Evolutionary conservation across 805 yeast genomes (phyloP).

Genomic region (Jamesozyma spencerorum): DNA sequence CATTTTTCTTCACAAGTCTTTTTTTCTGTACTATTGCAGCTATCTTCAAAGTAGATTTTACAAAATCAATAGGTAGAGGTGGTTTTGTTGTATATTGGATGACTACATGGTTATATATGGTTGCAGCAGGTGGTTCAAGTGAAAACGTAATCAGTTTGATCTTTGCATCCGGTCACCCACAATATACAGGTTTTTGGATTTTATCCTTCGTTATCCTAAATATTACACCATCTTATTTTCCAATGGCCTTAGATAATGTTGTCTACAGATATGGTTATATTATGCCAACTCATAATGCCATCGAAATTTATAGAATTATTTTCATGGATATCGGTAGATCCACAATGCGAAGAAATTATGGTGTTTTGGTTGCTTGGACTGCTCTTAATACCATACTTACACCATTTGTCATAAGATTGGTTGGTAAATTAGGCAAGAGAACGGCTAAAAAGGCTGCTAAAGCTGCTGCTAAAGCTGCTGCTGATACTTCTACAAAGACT

Average conservation of each 20-base stretch:
- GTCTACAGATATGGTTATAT: constrained; percentile 59
- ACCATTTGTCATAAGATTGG: constrained; percentile 35
- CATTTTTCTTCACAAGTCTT: constrained; percentile 50
- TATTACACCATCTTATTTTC: constrained; percentile 59
- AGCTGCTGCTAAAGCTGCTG: background rate
- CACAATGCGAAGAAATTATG: constrained; percentile 49
- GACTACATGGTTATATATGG: constrained; percentile 56
- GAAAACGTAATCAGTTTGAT: constrained; percentile 52
- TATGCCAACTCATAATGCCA: constrained; percentile 59
- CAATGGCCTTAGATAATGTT: constrained; percentile 48
- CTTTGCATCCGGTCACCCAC: constrained; percentile 44
- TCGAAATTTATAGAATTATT: constrained; percentile 51
- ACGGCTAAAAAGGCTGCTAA: constrained; percentile 8
- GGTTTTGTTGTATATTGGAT: constrained; percentile 75
- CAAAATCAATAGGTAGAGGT: constrained; percentile 48
- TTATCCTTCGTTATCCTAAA: constrained; percentile 61
- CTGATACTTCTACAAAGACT: too few relatives aligned
- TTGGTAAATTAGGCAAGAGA: constrained; percentile 4
- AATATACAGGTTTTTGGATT: constrained; percentile 62
- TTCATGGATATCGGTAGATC: constrained; percentile 50
- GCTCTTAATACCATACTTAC: constrained; percentile 38
- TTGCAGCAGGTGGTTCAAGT: constrained; percentile 68
- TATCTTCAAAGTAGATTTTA: constrained; percentile 58
- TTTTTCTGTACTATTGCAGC: constrained; percentile 52
- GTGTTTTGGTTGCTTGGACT: constrained; percentile 52